Evolutionary conservation across 164 flowering plant genomes (phyloP).

Genomic region (Magnolia sinica): DNA sequence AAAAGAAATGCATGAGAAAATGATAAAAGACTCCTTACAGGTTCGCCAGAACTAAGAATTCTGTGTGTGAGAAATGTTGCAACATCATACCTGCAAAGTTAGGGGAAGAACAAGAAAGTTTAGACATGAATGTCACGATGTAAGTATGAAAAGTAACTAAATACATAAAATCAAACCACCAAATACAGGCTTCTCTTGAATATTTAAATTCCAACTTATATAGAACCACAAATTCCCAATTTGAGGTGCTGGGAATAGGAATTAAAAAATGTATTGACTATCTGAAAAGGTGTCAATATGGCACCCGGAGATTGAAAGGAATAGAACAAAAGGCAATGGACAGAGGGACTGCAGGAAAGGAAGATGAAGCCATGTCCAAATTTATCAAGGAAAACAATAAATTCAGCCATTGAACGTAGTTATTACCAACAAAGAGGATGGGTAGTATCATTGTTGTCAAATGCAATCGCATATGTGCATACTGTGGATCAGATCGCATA

Average conservation of each 20-base stretch:
- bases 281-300: too few relatives aligned
- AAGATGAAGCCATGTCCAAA: too few relatives aligned
- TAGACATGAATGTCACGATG: neutral
- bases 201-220: neutral
- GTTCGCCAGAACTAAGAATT: slow-evolving; percentile 62
- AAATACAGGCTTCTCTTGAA: neutral
- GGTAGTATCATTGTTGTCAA: too few relatives aligned
- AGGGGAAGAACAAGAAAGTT: neutral
- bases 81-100: slow-evolving; percentile 81
- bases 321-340: too few relatives aligned
- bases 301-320: too few relatives aligned
- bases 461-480: too few relatives aligned
- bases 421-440: too few relatives aligned
- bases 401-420: too few relatives aligned
- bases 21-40: slow-evolving; percentile 46
- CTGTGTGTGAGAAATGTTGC: slow-evolving; percentile 59
- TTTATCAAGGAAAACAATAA: too few relatives aligned
- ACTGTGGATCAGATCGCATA: too few relatives aligned
- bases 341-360: too few relatives aligned
- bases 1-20: neutral
- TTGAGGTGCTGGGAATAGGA: neutral
- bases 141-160: neutral
- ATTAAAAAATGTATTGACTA: too few relatives aligned
- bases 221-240: neutral
- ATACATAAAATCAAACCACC: neutral